A percentile compares a stretch with the other conserved stretches of the same genome.
phyloP scores from a whole-genome alignment of 2,329 filamentous ascomycete genomes.

The Hymenoscyphus fraxineus region DNA sequence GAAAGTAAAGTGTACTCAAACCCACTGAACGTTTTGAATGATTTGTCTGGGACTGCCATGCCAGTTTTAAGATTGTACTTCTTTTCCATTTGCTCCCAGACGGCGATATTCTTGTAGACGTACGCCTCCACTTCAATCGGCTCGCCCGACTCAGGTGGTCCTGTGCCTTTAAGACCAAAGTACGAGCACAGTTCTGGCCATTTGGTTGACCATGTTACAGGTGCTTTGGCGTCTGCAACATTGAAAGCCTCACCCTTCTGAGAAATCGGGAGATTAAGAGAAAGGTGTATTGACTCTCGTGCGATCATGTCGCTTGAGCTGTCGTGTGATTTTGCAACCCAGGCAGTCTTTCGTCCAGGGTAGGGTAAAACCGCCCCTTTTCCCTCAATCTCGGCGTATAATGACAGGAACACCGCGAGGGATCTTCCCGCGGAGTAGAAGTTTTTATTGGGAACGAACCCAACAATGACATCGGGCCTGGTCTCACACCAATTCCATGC shows the following conservation, averaged over 20 bases:
- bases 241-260: conserved; percentile 40
- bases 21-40: conserved; percentile 29
- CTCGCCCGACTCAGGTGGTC: conserved; percentile 28
- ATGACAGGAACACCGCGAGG: conserved; percentile 38
- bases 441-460: conserved; percentile 41
- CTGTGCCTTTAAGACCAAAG: conserved; percentile 42
- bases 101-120: conserved; percentile 34
- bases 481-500: conserved; percentile 41
- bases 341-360: conserved; percentile 38
- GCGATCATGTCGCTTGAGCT: conserved; percentile 40
- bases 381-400: conserved; percentile 39
- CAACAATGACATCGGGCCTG: conserved; percentile 41
- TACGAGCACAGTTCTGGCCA: conserved; percentile 44
- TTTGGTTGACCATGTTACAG: conserved; percentile 40
- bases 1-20: conserved; percentile 43
- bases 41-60: conserved; percentile 37
- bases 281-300: conserved; percentile 41
- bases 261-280: conserved; percentile 39
- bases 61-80: conserved; percentile 39
- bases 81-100: conserved; percentile 35
- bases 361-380: conserved; percentile 38
- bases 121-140: conserved; percentile 35
- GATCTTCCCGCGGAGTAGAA: conserved; percentile 38
- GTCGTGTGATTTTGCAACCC: conserved; percentile 39
- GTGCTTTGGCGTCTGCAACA: conserved; percentile 38